phyloP scores from a whole-genome alignment of 139 green algal species.

The Tetradesmus obliquus region DNA sequence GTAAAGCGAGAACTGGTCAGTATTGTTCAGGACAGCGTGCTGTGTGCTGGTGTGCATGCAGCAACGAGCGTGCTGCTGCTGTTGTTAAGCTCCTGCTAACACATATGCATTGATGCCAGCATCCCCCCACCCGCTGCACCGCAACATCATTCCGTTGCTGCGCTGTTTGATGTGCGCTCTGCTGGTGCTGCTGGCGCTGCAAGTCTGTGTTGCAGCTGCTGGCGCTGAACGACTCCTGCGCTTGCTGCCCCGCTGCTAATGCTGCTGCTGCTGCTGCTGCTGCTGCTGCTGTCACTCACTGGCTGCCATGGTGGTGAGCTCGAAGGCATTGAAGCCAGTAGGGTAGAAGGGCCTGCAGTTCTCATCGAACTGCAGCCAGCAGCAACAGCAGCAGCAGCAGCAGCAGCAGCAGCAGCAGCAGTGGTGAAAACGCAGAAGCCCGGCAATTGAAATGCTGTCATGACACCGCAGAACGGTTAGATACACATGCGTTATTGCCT shows the following conservation, averaged over 20 bases:
- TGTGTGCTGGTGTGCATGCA: not conserved
- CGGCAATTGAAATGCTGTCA: no score
- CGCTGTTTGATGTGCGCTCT: no score
- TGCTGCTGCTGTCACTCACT: slow-evolving; percentile 8
- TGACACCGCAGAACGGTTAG: not conserved
- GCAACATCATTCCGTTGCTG: not conserved
- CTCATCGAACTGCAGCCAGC: slow-evolving; percentile 58
- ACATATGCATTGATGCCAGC: not conserved
- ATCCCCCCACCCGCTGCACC: no score
- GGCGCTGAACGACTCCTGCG: not conserved
- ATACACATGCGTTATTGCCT: not conserved
- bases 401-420: slow-evolving; percentile 1
- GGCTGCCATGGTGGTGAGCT: slow-evolving; percentile 42
- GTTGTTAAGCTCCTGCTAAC: not conserved
- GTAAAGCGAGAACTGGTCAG: not conserved
- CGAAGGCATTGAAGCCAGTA: slow-evolving; percentile 68
- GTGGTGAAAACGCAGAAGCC: no score
- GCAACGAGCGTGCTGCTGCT: not conserved
- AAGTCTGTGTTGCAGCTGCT: not conserved
- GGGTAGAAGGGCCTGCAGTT: slow-evolving; percentile 73
- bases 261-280: not conserved
- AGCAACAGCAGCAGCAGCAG: slow-evolving; percentile 33
- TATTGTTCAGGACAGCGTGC: not conserved
- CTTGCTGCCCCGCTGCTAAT: not conserved
- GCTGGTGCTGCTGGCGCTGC: not conserved